phyloP scores from a whole-genome alignment of 2,329 filamentous ascomycete genomes.

The Madurella mycetomatis region DNA sequence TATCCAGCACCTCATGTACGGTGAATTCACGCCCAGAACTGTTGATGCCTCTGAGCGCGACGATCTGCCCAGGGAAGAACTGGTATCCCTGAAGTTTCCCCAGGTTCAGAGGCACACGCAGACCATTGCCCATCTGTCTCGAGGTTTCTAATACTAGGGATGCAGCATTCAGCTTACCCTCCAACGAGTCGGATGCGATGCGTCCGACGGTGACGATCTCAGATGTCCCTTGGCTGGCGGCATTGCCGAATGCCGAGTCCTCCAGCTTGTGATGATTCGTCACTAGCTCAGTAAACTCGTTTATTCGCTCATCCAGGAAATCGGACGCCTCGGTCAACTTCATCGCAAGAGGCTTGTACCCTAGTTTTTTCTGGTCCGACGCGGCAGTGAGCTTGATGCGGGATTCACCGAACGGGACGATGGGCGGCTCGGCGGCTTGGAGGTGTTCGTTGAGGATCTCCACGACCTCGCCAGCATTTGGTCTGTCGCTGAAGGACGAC shows the following conservation, averaged over 20 bases:
- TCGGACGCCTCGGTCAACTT: conserved; percentile 89
- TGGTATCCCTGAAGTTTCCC: conserved; percentile 64
- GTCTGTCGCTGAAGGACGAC: conserved; percentile 69
- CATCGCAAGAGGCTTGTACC: conserved; percentile 91
- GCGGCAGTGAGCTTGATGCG: conserved; percentile 81
- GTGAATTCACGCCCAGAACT: conserved; percentile 78
- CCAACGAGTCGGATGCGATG: conserved; percentile 81
- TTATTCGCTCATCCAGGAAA: conserved; percentile 90
- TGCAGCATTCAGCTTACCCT: conserved; percentile 79
- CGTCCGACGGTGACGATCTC: conserved; percentile 88
- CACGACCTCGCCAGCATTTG: conserved; percentile 73
- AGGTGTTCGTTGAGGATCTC: conserved; percentile 81
- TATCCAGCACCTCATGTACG: conserved; percentile 68
- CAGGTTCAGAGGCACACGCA: conserved; percentile 75
- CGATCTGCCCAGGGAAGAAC: conserved; percentile 93
- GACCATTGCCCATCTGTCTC: conserved; percentile 73
- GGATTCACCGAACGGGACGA: conserved; percentile 67
- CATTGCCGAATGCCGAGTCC: conserved; percentile 79
- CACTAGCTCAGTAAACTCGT: conserved; percentile 74
- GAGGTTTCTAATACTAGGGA: conserved; percentile 88
- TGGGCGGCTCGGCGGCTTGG: conserved; percentile 60
- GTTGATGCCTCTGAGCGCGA: conserved; percentile 82
- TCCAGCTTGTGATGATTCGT: conserved; percentile 72
- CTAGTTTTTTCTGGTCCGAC: conserved; percentile 85
- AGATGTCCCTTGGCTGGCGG: conserved; percentile 75